Conservation (phyloP, 805 yeast species). For the Pichia eremophila region DNA sequence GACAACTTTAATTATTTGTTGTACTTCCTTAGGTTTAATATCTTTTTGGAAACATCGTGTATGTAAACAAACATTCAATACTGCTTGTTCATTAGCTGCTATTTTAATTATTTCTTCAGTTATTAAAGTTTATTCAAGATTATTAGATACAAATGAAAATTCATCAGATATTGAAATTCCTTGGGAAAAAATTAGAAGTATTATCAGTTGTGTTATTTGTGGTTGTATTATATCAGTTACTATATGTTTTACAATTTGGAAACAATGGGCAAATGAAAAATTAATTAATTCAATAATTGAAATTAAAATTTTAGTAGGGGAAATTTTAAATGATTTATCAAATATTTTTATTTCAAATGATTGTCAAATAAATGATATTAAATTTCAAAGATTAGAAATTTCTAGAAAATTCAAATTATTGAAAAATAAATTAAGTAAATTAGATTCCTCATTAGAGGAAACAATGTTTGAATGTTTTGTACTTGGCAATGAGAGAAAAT, state of each 20-base stretch:
- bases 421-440: constrained; percentile 29
- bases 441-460: constrained; percentile 42
- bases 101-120: constrained; percentile 63
- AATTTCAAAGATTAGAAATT: constrained; percentile 2
- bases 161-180: constrained; percentile 39
- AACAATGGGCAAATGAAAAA: constrained; percentile 5
- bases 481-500: constrained; percentile 49
- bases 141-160: constrained; percentile 35
- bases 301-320: constrained; percentile 37
- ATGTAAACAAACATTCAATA: constrained; percentile 60
- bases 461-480: constrained; percentile 51
- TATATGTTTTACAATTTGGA: constrained; percentile 52
- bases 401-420: constrained; percentile 29
- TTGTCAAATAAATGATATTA: neutral
- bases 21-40: constrained; percentile 51
- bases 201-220: constrained; percentile 45
- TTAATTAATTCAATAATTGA: constrained; percentile 1
- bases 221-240: constrained; percentile 55
- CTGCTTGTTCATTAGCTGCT: constrained; percentile 72
- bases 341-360: constrained; percentile 43
- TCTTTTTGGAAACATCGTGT: constrained; percentile 64
- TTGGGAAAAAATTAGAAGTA: constrained; percentile 39
- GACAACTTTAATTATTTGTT: constrained; percentile 25
- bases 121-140: constrained; percentile 53
- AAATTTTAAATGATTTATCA: constrained; percentile 31